Base-by-base conservation (phyloP, 768 basidiomycete genomes). In the Leccinum pellstonianum region DNA sequence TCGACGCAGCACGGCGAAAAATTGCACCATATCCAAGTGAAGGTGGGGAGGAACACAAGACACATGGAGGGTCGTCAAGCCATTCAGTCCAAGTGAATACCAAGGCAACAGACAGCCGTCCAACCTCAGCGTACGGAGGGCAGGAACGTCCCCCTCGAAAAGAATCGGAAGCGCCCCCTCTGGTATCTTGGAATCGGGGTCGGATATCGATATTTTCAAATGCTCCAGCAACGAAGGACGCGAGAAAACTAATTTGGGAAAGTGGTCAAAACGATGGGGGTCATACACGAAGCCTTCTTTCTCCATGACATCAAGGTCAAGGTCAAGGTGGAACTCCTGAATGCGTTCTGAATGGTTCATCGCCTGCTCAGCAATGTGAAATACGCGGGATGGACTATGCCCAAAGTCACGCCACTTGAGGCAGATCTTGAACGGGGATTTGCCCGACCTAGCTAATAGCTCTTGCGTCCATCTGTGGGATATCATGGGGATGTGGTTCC, bases 41-140 rank as follows among this genome's bases (percentile, higher is more conserved):
- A 66, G 55, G 7, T 54, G 35, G 3, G 5, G 11, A 23, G 70
- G 56, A 4, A 73, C 49, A 38, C 67, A 25, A 17, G 68, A 59
- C 2, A 81, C 62, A 41, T 66, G 69, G 27, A 82, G 70, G 53
- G 69, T 67, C 7, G 72, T 75, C 15, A 81, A 72, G 47, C 69
- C 64, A 35, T 54, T 52, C 37, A 51, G 38, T 47, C 12, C 23
- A 27, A 61, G 19, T 2, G 37, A 41, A 23, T 54, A 17, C 60
- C 51, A 58, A 10, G 46, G 46, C 27, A 53, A 1, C 1, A 21
- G 31, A 47, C 46, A 21, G 19, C n/a, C 10, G 10, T 1, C 1
- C 17, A 61, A 23, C 5, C 27, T 17, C 11, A 61, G 37, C 5
- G 46, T 59, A 11, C 47, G 57, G 23, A 61, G 60, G 14, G 41